These are phyloP conservation scores for Schizochytrium sp. DNA, from an alignment of 108 stramenopile species.

Conservation along the genomic window DNA sequence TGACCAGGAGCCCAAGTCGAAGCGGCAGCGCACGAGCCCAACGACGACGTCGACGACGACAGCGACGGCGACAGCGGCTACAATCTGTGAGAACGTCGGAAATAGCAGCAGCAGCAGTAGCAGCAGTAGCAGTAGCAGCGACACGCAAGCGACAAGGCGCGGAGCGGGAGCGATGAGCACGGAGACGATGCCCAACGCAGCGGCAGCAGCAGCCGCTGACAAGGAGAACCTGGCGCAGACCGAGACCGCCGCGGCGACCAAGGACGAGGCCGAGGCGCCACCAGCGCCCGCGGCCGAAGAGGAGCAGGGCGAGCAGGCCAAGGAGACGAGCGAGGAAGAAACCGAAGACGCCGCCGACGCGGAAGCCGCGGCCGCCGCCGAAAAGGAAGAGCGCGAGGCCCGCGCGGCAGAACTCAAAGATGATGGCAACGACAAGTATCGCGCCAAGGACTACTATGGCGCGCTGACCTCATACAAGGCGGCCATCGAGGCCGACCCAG, in stretches of 20 bases:
- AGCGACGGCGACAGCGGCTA: background rate
- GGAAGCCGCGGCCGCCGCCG: background rate
- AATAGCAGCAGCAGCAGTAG: background rate
- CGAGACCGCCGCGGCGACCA: too few relatives aligned
- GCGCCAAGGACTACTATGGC: background rate
- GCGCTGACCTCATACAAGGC: slow-evolving; percentile 6
- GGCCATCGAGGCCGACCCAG: slow-evolving; percentile 15
- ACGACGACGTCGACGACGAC: background rate
- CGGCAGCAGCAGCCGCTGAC: too few relatives aligned
- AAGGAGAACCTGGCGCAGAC: too few relatives aligned
- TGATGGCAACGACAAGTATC: slow-evolving; percentile 17
- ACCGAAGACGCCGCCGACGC: too few relatives aligned
- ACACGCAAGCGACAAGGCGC: background rate
- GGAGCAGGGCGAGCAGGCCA: too few relatives aligned
- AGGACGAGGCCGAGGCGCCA: too few relatives aligned
- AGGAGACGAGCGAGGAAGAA: too few relatives aligned
- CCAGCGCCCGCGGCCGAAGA: too few relatives aligned
- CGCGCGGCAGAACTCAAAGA: slow-evolving; percentile 13
- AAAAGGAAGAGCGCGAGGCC: background rate
- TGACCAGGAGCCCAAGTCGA: too few relatives aligned
- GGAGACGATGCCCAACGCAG: background rate
- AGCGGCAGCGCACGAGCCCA: too few relatives aligned
- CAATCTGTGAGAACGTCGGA: background rate
- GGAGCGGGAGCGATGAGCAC: background rate
- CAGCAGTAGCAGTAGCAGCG: background rate